Conservation (phyloP, 805 yeast genomes). For the Candida nitratophila region DNA sequence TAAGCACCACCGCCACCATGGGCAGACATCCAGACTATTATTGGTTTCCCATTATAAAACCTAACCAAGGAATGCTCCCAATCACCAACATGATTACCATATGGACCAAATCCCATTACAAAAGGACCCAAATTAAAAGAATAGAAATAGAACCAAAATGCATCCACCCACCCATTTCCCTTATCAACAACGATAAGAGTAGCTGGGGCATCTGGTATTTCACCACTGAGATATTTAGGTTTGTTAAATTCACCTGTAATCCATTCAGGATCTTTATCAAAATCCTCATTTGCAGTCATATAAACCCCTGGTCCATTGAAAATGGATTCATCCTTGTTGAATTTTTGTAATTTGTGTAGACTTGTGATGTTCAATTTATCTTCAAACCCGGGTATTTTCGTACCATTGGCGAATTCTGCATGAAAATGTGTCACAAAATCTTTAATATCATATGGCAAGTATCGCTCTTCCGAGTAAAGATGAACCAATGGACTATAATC, state of each 20-base stretch:
- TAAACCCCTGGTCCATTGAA: constrained; percentile 33
- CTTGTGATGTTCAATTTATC: constrained; percentile 22
- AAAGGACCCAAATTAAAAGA: constrained; percentile 93
- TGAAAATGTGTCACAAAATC: constrained; percentile 64
- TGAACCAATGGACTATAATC: constrained; percentile 75
- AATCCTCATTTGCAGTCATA: constrained; percentile 64
- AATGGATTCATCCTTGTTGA: constrained; percentile 12
- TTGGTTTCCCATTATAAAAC: constrained; percentile 73
- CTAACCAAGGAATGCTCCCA: constrained; percentile 95
- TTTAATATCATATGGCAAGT: constrained; percentile 74
- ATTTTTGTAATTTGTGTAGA: constrained; percentile 27
- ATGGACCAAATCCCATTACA: constrained; percentile 97
- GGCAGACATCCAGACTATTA: constrained; percentile 92
- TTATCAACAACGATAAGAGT: constrained; percentile 79
- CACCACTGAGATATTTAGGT: constrained; percentile 69
- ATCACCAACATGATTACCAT: constrained; percentile 95
- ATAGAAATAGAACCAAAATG: constrained; percentile 94
- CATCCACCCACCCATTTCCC: constrained; percentile 92
- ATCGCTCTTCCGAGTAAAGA: constrained; percentile 81
- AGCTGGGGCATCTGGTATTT: constrained; percentile 71
- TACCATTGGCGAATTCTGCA: constrained; percentile 45
- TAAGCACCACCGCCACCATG: constrained; percentile 97
- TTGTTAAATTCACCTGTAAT: constrained; percentile 62
- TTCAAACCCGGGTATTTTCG: constrained; percentile 24
- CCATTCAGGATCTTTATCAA: constrained; percentile 73